Evolutionary conservation across 2,329 filamentous ascomycete genomes (phyloP), one percentile per base, ranked within the genome.

Genomic region (Aspergillus alliaceus): DNA sequence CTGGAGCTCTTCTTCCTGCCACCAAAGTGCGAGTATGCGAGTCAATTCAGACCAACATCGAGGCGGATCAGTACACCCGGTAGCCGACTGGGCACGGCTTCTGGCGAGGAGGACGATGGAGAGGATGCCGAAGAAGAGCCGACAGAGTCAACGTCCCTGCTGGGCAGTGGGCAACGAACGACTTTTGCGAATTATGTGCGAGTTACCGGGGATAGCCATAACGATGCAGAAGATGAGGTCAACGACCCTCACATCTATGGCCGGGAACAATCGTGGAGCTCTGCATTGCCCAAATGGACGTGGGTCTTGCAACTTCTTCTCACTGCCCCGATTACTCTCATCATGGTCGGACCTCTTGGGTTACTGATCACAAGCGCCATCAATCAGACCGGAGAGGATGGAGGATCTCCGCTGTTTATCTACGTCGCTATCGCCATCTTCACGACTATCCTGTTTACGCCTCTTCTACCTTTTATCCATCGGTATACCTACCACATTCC

Each of bases 221-320:
- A 67, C 31, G 62, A 72, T 47, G 54, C 69, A 59, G 57, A 69
- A 60, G 61, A 69, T 53, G 58, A 64, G 54, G 56, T 70, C 46
- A 58, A 65, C 35, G 67, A 72, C 52, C 61, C 67, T 69, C 66
- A 75, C 56, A 75, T 81, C 6, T 92, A 88, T 68, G 84, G 84
- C 12, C 78, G 85, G 53, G 95, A 98, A 70, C 95, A 98, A 73
- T 78, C 83, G 14, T 99, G 95, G 95, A 96, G 91, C 51, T 84
- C 84, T 4, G 82, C 82, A 35, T 77, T 98, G 53, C 91, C 91
- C 1, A 85, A 83, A 44, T 97, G 90, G 89, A 87, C 90, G 18
- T 99, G 95, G 95, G 74, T 95, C 40, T 65, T 96, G 18, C 93
- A 99, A 68, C 88, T 97, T 62, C 78, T 98, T 3, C 70, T 97